Evolutionary conservation across 495 filamentous ascomycete species (phyloP).

Genomic region (Penicillium manginii): DNA sequence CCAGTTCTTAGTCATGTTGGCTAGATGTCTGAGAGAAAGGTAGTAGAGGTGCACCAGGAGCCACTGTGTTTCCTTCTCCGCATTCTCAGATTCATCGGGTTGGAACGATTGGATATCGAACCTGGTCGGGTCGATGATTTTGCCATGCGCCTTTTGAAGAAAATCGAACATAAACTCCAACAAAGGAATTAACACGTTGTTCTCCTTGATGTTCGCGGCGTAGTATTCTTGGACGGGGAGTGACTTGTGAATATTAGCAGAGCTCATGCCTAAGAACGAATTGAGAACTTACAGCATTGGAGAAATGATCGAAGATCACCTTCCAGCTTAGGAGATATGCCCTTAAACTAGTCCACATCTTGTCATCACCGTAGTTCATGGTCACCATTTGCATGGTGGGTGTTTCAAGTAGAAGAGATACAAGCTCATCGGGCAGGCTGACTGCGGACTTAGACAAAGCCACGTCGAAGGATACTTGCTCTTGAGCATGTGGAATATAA

Average conservation of each 20-base stretch:
- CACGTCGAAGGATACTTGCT: conserved; percentile 81
- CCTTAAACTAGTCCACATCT: conserved; percentile 51
- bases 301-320: conserved; percentile 85
- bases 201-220: conserved; percentile 71
- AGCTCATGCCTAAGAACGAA: neutral
- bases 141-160: conserved; percentile 70
- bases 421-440: conserved; percentile 67
- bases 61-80: conserved; percentile 75
- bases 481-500: conserved; percentile 74
- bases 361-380: conserved; percentile 40
- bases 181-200: conserved; percentile 67
- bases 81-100: conserved; percentile 57
- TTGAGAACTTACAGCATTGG: conserved; percentile 59
- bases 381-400: conserved; percentile 56
- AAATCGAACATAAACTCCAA: conserved; percentile 81
- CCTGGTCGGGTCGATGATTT: conserved; percentile 67
- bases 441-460: conserved; percentile 73
- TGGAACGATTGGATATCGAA: conserved; percentile 73
- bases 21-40: conserved; percentile 71
- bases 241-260: conserved; percentile 51
- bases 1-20: conserved; percentile 83
- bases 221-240: conserved; percentile 82
- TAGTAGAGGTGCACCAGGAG: conserved; percentile 87
- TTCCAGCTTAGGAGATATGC: conserved; percentile 93
- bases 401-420: conserved; percentile 64